Evolutionary conservation across 345 rosid genomes (phyloP).

Genomic region (Syzygium aqueum): DNA sequence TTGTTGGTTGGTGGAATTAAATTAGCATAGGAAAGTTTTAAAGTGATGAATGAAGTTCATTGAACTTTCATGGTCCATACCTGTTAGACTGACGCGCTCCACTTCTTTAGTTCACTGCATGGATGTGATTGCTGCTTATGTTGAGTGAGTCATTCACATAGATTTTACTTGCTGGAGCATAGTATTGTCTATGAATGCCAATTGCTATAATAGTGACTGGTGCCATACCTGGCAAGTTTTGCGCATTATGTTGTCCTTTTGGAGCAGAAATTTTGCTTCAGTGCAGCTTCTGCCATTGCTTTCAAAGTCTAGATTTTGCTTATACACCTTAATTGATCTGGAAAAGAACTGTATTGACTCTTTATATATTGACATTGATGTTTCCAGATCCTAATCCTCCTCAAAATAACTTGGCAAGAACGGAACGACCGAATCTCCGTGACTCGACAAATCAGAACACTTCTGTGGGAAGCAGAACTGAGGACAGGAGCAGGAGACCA

Average conservation of each 20-base stretch:
- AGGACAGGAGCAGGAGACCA: conserved; percentile 28
- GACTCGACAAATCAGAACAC: conserved; percentile 12
- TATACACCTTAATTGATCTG: neutral
- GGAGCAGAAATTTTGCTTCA: neutral
- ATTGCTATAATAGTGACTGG: neutral
- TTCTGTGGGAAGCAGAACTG: conserved; percentile 21
- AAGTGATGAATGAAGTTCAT: neutral
- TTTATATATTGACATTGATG: neutral
- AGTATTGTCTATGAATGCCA: neutral
- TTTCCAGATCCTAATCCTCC: conserved; percentile 41
- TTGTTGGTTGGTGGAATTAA: neutral
- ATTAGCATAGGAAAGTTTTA: neutral
- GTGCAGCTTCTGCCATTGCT: neutral
- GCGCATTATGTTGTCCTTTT: neutral
- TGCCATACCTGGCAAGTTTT: neutral
- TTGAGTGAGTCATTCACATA: neutral
- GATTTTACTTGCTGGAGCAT: neutral
- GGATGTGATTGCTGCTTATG: neutral
- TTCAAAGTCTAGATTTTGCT: neutral
- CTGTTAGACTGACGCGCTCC: neutral
- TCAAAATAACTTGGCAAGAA: conserved; percentile 21
- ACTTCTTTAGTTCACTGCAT: neutral
- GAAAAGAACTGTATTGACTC: neutral
- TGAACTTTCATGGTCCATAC: neutral
- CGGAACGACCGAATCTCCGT: conserved; percentile 9